Evolutionary conservation across 768 basidiomycete species (phyloP).

Genomic region (Lentinula guzmanii): DNA sequence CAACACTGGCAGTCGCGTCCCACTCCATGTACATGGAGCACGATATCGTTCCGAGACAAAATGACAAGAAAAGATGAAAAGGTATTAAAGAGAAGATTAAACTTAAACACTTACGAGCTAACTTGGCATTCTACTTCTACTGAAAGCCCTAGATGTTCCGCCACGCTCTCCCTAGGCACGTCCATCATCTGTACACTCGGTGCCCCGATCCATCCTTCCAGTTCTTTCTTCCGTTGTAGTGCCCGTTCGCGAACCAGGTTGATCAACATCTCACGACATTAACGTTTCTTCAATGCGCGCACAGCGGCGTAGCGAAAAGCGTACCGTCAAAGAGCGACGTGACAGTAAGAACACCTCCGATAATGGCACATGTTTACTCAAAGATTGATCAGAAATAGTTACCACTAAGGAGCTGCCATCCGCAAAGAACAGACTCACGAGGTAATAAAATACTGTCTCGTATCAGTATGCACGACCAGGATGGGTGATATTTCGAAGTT

Average conservation of each 20-base stretch:
- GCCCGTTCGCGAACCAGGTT: slow-evolving; percentile 15
- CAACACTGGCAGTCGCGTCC: no score
- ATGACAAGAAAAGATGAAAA: background rate
- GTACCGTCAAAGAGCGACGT: slow-evolving; percentile 84
- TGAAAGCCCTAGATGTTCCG: slow-evolving; percentile 53
- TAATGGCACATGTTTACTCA: slow-evolving; percentile 87
- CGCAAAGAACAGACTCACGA: slow-evolving; percentile 55
- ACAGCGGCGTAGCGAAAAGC: slow-evolving; percentile 85
- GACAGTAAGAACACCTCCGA: slow-evolving; percentile 96
- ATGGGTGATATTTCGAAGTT: slow-evolving; percentile 98
- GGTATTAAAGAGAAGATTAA: background rate
- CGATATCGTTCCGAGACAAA: no score
- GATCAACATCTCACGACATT: background rate
- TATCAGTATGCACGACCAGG: slow-evolving; percentile 86
- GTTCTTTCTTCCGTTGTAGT: slow-evolving; percentile 48
- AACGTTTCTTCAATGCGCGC: slow-evolving; percentile 62
- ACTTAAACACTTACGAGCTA: slow-evolving; percentile 54
- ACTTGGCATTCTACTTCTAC: slow-evolving; percentile 46
- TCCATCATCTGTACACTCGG: slow-evolving; percentile 87
- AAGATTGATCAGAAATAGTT: background rate
- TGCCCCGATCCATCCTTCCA: slow-evolving; percentile 45
- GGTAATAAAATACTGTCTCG: slow-evolving; percentile 92
- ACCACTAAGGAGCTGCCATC: no score
- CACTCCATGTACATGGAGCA: no score
- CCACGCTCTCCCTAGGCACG: slow-evolving; percentile 67